Evolutionary conservation across 2,329 filamentous ascomycete genomes (phyloP).

Genomic region (Ramularia endophylla): DNA sequence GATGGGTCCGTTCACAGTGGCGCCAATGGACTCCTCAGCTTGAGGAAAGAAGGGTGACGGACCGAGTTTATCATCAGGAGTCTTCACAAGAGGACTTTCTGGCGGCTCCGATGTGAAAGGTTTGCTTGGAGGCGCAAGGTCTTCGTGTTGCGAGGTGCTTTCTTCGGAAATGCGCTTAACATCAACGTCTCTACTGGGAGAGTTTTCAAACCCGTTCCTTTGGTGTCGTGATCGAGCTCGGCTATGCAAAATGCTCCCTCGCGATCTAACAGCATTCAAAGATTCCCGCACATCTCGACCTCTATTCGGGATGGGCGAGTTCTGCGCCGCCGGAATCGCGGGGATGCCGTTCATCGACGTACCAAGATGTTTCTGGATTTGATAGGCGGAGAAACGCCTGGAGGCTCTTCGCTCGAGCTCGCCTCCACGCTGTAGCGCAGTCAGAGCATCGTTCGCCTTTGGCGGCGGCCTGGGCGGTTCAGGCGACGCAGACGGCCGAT

Average conservation of each 20-base stretch:
- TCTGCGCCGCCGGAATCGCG: constrained; percentile 72
- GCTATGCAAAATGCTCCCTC: constrained; percentile 43
- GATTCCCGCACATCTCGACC: constrained; percentile 81
- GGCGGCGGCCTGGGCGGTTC: constrained; percentile 66
- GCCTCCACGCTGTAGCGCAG: constrained; percentile 83
- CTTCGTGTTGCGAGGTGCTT: constrained; percentile 36
- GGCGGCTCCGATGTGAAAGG: constrained; percentile 12
- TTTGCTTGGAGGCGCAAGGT: constrained; percentile 27
- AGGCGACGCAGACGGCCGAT: constrained; percentile 34
- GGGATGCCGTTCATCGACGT: constrained; percentile 75
- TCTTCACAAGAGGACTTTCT: constrained; percentile 49
- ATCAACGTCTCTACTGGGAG: constrained; percentile 51
- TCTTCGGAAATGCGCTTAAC: constrained; percentile 59
- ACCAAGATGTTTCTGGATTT: constrained; percentile 91
- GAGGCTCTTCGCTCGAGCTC: constrained; percentile 91
- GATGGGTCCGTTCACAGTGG: constrained; percentile 32
- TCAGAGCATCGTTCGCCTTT: constrained; percentile 81
- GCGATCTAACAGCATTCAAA: constrained; percentile 62
- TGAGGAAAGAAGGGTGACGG: constrained; percentile 24
- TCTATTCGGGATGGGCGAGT: constrained; percentile 76
- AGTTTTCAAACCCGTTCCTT: constrained; percentile 45
- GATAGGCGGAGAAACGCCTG: constrained; percentile 88
- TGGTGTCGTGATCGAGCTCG: constrained; percentile 24
- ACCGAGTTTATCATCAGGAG: constrained; percentile 60
- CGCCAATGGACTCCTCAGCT: constrained; percentile 20